Base-by-base conservation (phyloP, 2,329 filamentous ascomycete genomes). In the Talaromyces piceae region DNA sequence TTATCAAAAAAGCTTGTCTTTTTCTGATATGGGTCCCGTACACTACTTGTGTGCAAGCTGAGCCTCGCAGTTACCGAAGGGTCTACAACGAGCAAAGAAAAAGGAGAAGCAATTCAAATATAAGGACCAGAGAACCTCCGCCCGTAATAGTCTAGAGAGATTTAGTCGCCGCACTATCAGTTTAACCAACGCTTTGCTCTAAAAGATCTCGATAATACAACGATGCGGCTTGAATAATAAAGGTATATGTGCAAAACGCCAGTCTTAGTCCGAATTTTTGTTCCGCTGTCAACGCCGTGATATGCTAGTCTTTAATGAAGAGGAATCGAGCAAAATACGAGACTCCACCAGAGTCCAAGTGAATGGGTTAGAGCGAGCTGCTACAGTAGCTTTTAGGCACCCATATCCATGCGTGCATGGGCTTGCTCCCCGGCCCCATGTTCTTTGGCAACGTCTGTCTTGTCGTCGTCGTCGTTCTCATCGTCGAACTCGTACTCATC, bases 401-500 rank as follows among this genome's bases (percentile, higher is more conserved):
- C 64, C n/a, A 66, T 39, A 50, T 68, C 67, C 67, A 70, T 70
- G 50, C 65, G 66, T 46, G 58, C 64, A 2, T 67, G 64, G 30
- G 62, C 63, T 47, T 61, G 59, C 44, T 67, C 66, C 3, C 58
- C 64, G 5, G 53, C 55, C 44, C 55, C 61, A 47, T 61, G 57
- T 9, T 54, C 58, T 52, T 60, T 66, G 6, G 56, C 37, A 22
- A 53, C 53, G 7, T 48, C 23, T 20, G 41, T 46, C 45, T 51
- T 50, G n/a, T 54, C 47, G 37, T 56, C 53, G 5, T 58, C 52
- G 13, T 58, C 58, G 16, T 73, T 70, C 31, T 76, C 72, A 44
- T 75, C 74, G 9, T 76, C 75, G 41, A 79, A 67, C 1, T 73
- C 73, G 1, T 73, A 77, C 7, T 81, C 80, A 2, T 81, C 79